phyloP scores from a whole-genome alignment of 371 early-diverging fungal species.

The Syncephalastrum sp. region DNA sequence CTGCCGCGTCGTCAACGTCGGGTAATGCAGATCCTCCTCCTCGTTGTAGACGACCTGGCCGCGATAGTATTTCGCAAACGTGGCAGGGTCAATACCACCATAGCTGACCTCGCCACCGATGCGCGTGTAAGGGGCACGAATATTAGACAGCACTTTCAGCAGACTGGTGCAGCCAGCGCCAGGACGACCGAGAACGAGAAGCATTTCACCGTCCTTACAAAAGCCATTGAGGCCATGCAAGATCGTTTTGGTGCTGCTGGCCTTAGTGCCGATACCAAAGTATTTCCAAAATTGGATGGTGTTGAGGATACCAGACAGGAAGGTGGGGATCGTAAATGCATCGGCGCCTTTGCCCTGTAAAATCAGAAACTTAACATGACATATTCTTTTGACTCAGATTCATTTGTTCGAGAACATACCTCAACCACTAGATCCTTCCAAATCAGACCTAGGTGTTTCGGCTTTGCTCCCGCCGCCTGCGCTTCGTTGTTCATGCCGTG shows the following conservation, averaged over 20 bases:
- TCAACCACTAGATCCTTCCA: conserved; percentile 34
- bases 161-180: conserved; percentile 50
- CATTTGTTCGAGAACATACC: conserved; percentile 14
- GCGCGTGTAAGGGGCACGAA: conserved; percentile 30
- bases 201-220: conserved; percentile 50
- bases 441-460: conserved; percentile 31
- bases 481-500: conserved; percentile 10
- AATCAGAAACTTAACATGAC: not conserved
- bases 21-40: conserved; percentile 49
- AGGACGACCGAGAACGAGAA: conserved; percentile 52
- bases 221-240: conserved; percentile 35
- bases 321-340: conserved; percentile 20
- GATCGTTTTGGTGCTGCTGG: conserved; percentile 15
- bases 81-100: conserved; percentile 33
- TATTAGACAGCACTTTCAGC: conserved; percentile 44
- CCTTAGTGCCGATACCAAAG: conserved; percentile 10
- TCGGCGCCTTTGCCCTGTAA: conserved; percentile 20
- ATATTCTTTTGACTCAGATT: too few species aligned
- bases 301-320: conserved; percentile 6
- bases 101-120: conserved; percentile 35
- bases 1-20: conserved; percentile 43
- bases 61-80: conserved; percentile 30
- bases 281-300: conserved; percentile 9
- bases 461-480: conserved; percentile 20
- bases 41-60: conserved; percentile 41